These are phyloP conservation scores for Nannizzia gypsea DNA, from an alignment of 2,329 filamentous ascomycete genomes.

Conservation along the genomic window DNA sequence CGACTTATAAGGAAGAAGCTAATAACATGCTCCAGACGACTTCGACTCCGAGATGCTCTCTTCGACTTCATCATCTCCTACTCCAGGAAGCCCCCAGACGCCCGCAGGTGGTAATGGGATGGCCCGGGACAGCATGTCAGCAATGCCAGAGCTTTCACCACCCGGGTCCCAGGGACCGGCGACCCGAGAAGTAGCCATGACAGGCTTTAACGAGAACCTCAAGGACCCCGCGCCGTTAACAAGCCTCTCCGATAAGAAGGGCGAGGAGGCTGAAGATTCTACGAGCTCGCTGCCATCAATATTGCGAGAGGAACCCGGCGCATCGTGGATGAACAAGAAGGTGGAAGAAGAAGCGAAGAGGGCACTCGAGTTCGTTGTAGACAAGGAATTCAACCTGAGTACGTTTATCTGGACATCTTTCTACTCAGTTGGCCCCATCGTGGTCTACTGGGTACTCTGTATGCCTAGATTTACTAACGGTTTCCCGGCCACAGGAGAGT, in stretches of 20 bases:
- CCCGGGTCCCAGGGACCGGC: slow-evolving; percentile 40
- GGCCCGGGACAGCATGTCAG: slow-evolving; percentile 16
- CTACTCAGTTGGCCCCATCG: too few species aligned
- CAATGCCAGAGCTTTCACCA: slow-evolving; percentile 41
- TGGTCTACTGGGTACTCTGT: too few species aligned
- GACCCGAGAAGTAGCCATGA: slow-evolving; percentile 12
- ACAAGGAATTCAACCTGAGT: slow-evolving; percentile 42
- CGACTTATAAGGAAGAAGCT: not conserved
- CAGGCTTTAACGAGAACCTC: slow-evolving; percentile 8
- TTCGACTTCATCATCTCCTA: slow-evolving; percentile 24
- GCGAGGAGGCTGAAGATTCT: slow-evolving; percentile 1
- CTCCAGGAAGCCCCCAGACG: slow-evolving; percentile 30
- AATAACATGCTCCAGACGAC: not conserved
- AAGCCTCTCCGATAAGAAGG: not conserved
- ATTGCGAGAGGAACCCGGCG: slow-evolving; percentile 33
- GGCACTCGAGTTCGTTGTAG: slow-evolving; percentile 39
- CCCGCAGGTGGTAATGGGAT: slow-evolving; percentile 25
- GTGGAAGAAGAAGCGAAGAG: slow-evolving; percentile 44
- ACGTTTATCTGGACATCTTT: slow-evolving; percentile 15
- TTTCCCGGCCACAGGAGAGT: slow-evolving; percentile 26
- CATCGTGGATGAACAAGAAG: slow-evolving; percentile 45
- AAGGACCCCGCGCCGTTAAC: slow-evolving; percentile 1
- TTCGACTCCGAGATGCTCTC: slow-evolving; percentile 45
- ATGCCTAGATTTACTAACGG: not conserved
- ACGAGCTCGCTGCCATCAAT: not conserved